Conservation (phyloP, 345 rosid genomes). For the Melastoma malabathricum region DNA sequence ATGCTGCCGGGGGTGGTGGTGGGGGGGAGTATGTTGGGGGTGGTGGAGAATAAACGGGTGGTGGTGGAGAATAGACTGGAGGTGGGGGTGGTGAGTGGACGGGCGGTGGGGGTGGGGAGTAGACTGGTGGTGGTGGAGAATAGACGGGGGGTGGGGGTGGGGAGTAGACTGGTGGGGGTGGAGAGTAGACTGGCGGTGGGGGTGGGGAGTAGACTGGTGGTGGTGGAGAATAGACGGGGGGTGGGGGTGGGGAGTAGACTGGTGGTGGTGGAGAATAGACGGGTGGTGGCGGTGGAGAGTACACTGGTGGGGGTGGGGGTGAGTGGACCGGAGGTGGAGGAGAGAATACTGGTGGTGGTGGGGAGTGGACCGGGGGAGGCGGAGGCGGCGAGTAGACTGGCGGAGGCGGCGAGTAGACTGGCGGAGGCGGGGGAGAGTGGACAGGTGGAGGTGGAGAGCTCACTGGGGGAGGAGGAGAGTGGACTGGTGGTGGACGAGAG, state of each 20-base stretch:
- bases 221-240: slow-evolving; percentile 8
- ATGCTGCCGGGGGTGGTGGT: slow-evolving; percentile 11
- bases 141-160: slow-evolving; percentile 15
- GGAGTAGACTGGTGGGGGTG: slow-evolving; percentile 10
- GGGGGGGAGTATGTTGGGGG: slow-evolving; percentile 2
- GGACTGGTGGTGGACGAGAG: slow-evolving; percentile 5
- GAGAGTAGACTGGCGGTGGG: slow-evolving; percentile 3
- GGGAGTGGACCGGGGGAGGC: slow-evolving; percentile 6
- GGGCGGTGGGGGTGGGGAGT: slow-evolving; percentile 13
- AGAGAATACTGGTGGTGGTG: slow-evolving; percentile 4
- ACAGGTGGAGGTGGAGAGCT: slow-evolving; percentile 20
- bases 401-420: slow-evolving; percentile 10
- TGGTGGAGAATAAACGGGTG: not conserved
- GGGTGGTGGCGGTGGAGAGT: slow-evolving; percentile 20
- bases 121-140: slow-evolving; percentile 4
- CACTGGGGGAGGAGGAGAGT: slow-evolving; percentile 23
- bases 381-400: slow-evolving; percentile 15
- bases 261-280: slow-evolving; percentile 11
- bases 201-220: slow-evolving; percentile 5
- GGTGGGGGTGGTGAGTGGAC: slow-evolving; percentile 14
- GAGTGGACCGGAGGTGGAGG: slow-evolving; percentile 9
- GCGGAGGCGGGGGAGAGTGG: slow-evolving; percentile 15
- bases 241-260: slow-evolving; percentile 4
- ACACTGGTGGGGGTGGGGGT: slow-evolving; percentile 7
- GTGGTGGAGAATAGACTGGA: slow-evolving; percentile 11